Evolutionary conservation across 495 filamentous ascomycete genomes (phyloP).

Genomic region (Cetradonia linearis): DNA sequence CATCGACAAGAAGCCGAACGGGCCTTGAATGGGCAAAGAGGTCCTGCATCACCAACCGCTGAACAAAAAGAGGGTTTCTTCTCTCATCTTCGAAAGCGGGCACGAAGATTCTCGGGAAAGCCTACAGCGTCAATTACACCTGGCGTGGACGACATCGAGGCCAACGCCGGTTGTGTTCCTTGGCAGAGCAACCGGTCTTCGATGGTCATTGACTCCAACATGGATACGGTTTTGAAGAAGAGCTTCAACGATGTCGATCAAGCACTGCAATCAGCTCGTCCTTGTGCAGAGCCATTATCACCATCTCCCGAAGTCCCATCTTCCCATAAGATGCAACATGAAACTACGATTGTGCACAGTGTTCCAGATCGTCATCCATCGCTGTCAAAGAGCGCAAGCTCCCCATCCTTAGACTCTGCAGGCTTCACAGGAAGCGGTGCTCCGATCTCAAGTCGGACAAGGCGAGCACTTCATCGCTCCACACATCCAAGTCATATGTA

Average conservation of each 20-base stretch:
- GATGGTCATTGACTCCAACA: slow-evolving; percentile 61
- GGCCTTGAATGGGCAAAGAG: slow-evolving; percentile 72
- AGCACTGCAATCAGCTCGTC: slow-evolving; percentile 61
- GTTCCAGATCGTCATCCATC: slow-evolving; percentile 62
- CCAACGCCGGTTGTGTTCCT: slow-evolving; percentile 80
- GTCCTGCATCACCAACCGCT: slow-evolving; percentile 51
- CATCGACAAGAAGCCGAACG: slow-evolving; percentile 87
- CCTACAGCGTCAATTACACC: slow-evolving; percentile 68
- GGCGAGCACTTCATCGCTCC: slow-evolving; percentile 67
- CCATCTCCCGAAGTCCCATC: slow-evolving; percentile 43
- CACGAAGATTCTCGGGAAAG: slow-evolving; percentile 81
- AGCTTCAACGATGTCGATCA: slow-evolving; percentile 68
- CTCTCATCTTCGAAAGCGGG: slow-evolving; percentile 90
- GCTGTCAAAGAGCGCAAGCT: slow-evolving; percentile 56
- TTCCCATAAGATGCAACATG: slow-evolving; percentile 36
- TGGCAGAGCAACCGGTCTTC: slow-evolving; percentile 79
- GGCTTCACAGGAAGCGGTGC: slow-evolving; percentile 42
- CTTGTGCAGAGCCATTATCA: slow-evolving; percentile 46
- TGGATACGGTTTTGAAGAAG: slow-evolving; percentile 42
- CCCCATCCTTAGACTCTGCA: slow-evolving; percentile 53
- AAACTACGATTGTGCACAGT: slow-evolving; percentile 11
- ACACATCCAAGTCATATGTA: slow-evolving; percentile 67
- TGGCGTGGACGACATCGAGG: slow-evolving; percentile 74
- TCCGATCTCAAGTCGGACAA: slow-evolving; percentile 73
- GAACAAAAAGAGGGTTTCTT: slow-evolving; percentile 91